phyloP scores from a whole-genome alignment of 495 filamentous ascomycete genomes.

The Trichoderma asperelloides region DNA sequence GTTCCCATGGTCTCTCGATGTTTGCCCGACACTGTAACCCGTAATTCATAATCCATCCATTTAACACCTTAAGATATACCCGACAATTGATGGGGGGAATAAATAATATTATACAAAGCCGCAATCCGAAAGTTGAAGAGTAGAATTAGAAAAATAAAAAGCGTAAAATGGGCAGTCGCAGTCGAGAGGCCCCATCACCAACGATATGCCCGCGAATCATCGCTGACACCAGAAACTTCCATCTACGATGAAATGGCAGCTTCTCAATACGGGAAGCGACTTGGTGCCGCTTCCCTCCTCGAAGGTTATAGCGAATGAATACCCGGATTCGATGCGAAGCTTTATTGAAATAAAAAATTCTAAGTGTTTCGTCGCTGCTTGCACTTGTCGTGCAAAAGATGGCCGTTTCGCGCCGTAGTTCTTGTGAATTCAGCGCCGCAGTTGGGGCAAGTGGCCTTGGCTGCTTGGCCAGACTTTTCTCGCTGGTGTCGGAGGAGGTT shows the following conservation, averaged over 20 bases:
- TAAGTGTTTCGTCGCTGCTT: conserved; percentile 47
- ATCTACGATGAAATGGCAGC: not conserved
- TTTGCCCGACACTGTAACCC: not conserved
- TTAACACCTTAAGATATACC: not conserved
- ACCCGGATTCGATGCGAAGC: not conserved
- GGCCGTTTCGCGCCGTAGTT: conserved; percentile 84
- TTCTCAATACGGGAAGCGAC: not conserved
- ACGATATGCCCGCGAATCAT: conserved; percentile 5
- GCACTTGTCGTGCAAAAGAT: conserved; percentile 84
- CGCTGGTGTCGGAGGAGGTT: conserved; percentile 86
- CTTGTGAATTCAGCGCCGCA: conserved; percentile 89
- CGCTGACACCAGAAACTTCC: not conserved
- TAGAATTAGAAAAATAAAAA: not conserved
- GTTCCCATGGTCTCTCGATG: not conserved
- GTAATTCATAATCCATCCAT: conserved; percentile 5
- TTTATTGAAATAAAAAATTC: not conserved
- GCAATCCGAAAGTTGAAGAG: not conserved
- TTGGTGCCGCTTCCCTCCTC: not conserved
- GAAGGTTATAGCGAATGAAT: not conserved
- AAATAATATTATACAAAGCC: not conserved
- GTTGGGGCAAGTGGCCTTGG: conserved; percentile 76
- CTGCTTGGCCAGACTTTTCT: conserved; percentile 84
- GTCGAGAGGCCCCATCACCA: conserved; percentile 1
- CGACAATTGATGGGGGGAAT: not conserved
- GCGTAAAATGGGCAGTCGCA: not conserved